A percentile compares a stretch with the other conserved stretches of the same genome.
These are phyloP conservation scores for Ammopiptanthus mongolicus DNA, from an alignment of 306 rosid species.

Conservation along the genomic window DNA sequence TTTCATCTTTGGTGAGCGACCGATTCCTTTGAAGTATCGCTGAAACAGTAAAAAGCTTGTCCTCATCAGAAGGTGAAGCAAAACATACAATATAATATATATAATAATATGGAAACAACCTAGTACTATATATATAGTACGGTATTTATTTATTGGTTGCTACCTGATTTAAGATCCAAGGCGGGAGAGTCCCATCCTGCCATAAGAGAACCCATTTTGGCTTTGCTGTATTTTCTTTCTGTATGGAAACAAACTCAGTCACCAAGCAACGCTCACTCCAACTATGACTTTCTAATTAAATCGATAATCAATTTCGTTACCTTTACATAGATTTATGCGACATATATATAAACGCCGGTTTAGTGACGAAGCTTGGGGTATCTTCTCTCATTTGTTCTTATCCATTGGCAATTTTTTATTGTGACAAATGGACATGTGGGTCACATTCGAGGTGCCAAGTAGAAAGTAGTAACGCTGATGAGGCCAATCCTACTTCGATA, in stretches of 20 bases:
- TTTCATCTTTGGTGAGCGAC: conserved; percentile 56
- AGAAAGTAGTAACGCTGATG: not conserved
- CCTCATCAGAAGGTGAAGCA: not conserved
- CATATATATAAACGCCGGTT: not conserved
- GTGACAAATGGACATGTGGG: not conserved
- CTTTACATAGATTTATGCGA: not conserved
- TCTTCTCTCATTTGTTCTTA: conserved; percentile 9
- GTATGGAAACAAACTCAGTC: not conserved
- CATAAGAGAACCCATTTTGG: conserved; percentile 26
- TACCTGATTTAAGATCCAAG: conserved; percentile 16
- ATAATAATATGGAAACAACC: not conserved
- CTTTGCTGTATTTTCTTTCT: not conserved
- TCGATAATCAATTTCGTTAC: not conserved
- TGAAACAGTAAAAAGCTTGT: not conserved
- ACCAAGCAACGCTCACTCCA: not conserved
- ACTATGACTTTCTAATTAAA: not conserved
- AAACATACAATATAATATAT: not conserved
- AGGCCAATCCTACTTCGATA: not conserved
- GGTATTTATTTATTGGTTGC: not conserved
- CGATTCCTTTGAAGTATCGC: conserved; percentile 38
- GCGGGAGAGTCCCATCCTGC: conserved; percentile 25
- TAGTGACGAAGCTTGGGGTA: not conserved
- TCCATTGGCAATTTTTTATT: not conserved
- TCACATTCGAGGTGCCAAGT: not conserved
- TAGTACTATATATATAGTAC: not conserved